Evolutionary conservation across 2,329 filamentous ascomycete genomes (phyloP).

Genomic region (Laburnicola sp.): DNA sequence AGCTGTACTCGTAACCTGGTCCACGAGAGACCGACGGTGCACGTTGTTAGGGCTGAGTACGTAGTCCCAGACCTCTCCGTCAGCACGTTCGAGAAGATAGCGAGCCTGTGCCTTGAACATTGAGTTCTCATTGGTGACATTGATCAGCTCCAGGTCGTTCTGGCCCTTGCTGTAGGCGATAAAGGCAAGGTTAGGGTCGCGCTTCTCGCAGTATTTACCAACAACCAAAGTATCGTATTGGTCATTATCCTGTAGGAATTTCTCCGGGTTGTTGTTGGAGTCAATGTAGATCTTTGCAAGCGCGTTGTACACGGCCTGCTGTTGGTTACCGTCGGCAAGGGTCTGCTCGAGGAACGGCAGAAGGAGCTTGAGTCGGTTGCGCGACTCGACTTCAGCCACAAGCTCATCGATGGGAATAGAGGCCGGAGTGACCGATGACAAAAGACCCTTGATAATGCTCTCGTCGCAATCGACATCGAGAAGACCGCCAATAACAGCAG

Average conservation of each 20-base stretch:
- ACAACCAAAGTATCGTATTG: conserved; percentile 90
- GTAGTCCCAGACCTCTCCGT: conserved; percentile 89
- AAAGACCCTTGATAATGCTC: conserved; percentile 88
- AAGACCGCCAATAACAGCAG: conserved; percentile 88
- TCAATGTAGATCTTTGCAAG: conserved; percentile 99
- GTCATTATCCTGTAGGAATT: conserved; percentile 96
- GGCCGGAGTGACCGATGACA: conserved; percentile 79
- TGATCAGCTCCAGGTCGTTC: conserved; percentile 95
- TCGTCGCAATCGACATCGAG: conserved; percentile 98
- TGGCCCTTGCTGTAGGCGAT: conserved; percentile 96
- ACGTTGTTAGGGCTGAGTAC: conserved; percentile 96
- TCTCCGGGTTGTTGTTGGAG: conserved; percentile 96
- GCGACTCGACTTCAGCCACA: conserved; percentile 89
- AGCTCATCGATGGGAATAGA: conserved; percentile 93
- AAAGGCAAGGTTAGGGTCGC: conserved; percentile 91
- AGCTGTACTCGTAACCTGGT: conserved; percentile 94
- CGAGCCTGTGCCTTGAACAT: conserved; percentile 99
- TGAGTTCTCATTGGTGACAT: conserved; percentile 98
- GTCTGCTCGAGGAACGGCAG: conserved; percentile 95
- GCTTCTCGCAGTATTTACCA: conserved; percentile 98
- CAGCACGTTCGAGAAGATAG: conserved; percentile 88
- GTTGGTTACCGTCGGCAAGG: conserved; percentile 84
- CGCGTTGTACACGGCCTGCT: conserved; percentile 96
- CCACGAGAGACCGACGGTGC: conserved; percentile 87
- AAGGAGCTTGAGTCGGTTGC: conserved; percentile 93